Conservation (phyloP, 2,329 filamentous ascomycete genomes). For the Sclerotinia minor region DNA sequence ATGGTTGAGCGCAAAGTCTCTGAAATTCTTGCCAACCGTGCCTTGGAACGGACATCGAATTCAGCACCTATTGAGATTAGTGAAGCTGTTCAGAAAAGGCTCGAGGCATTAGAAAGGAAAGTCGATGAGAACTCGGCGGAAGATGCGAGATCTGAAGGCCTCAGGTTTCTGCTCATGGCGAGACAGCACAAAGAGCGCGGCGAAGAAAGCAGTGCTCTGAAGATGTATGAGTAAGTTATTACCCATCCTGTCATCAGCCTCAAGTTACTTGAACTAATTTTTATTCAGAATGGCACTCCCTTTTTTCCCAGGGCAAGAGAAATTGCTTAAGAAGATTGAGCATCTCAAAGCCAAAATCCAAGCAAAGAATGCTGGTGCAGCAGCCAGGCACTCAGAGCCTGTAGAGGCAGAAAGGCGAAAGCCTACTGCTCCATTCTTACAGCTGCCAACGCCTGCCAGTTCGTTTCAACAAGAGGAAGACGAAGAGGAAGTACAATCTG, state of each 20-base stretch:
- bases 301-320: constrained; percentile 83
- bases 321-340: constrained; percentile 70
- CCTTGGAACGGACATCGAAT: constrained; percentile 55
- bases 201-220: constrained; percentile 74
- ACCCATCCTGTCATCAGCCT: background rate
- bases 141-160: constrained; percentile 74
- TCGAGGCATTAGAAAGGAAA: constrained; percentile 84
- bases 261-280: background rate
- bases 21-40: constrained; percentile 80
- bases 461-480: constrained; percentile 33
- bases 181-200: constrained; percentile 85
- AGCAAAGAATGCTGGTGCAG: constrained; percentile 41
- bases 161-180: constrained; percentile 85
- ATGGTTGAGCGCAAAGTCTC: constrained; percentile 90
- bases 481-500: constrained; percentile 33
- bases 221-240: constrained; percentile 61
- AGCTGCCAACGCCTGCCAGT: constrained; percentile 31
- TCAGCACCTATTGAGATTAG: constrained; percentile 56
- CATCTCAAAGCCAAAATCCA: constrained; percentile 57
- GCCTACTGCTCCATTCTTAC: constrained; percentile 32
- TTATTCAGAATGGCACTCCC: constrained; percentile 67
- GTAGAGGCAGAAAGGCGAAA: constrained; percentile 29
- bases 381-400: constrained; percentile 14
- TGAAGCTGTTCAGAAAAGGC: constrained; percentile 74
- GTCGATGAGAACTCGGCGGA: constrained; percentile 68